Evolutionary conservation across 2,329 filamentous ascomycete genomes (phyloP).

Genomic region (Colletotrichum siamense): DNA sequence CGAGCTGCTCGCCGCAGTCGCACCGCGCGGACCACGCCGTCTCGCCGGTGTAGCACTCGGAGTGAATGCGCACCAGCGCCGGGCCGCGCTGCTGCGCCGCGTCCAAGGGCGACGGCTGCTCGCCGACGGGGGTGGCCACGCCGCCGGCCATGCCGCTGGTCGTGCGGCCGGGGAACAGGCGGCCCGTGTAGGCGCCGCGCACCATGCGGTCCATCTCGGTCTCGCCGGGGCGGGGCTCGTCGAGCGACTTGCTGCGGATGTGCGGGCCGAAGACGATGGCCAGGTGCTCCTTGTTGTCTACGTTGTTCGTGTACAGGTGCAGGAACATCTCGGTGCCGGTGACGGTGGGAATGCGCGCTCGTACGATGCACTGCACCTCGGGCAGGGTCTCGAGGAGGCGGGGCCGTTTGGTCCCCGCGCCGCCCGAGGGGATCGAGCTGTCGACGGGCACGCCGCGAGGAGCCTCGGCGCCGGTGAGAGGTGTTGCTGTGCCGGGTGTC

Average conservation of each 20-base stretch:
- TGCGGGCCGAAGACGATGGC: conserved; percentile 94
- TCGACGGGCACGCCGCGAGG: conserved; percentile 65
- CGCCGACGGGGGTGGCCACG: conserved; percentile 27
- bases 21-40: conserved; percentile 98
- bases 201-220: conserved; percentile 93
- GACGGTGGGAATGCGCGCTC: conserved; percentile 92
- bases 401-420: conserved; percentile 69
- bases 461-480: conserved; percentile 38
- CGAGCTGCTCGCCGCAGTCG: conserved; percentile 96
- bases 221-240: conserved; percentile 75
- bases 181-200: conserved; percentile 88
- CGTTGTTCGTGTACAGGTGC: conserved; percentile 90
- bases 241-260: conserved; percentile 77
- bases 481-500: conserved; percentile 65
- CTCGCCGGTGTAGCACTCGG: conserved; percentile 97
- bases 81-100: conserved; percentile 36
- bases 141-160: conserved; percentile 68
- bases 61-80: conserved; percentile 92
- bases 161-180: conserved; percentile 83
- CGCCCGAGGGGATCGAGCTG: conserved; percentile 61
- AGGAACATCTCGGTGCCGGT: conserved; percentile 95
- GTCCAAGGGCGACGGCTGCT: conserved; percentile 6
- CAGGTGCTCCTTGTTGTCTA: conserved; percentile 94
- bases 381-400: conserved; percentile 79
- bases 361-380: conserved; percentile 89